Base-by-base conservation (phyloP, 116 monocot species). In the Thalassia testudinum region DNA sequence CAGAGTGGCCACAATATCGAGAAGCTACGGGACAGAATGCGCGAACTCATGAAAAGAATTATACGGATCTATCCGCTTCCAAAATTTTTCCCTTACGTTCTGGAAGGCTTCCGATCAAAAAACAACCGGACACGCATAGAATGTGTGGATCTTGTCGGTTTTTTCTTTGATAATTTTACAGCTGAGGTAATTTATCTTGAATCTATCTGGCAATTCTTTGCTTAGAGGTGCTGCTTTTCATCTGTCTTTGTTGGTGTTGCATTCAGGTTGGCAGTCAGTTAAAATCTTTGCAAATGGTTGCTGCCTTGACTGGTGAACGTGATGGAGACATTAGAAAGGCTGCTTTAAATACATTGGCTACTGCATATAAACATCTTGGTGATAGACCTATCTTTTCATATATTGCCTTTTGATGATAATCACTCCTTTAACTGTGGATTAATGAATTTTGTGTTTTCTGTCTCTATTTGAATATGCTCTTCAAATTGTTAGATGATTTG, bases 1-100 rank as follows among this genome's bases (percentile, higher is more conserved):
- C 80, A 99, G 99, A 86, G 80, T 78, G 99, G 99, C 24, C 99
- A 99, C 69, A 90, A 90, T 57, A 90, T 90, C 67, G 91, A 99
- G 65, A 99, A 90, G 70, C 62, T 99, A 17, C 71, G 90, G 25
- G 99, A 99, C 66, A 90, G 82, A 64, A 99, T 99, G 79, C 82
- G 91, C 30, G 90, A 90, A 60, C 64, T 99, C 29, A 75, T 78
- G 57, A 99, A 99, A 68, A 85, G 77, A 61, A 90, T 90, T 66
- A 81, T 82, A 37, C 67, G 47, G 26, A 62, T 90, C 24, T 90
- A 82, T 74, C 66, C 99, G 54, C 70, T 86, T 37, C 70, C 89
- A 34, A 99, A 82, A 64, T 59, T 90, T 38, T 73, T 90, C 47
- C 86, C 91, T 26, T 99, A 86, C 57, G 47, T 86, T 58, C 63